These are phyloP conservation scores for Acanthamoeba lenticulata DNA, from an alignment of 208 protist species.

Conservation along the genomic window DNA sequence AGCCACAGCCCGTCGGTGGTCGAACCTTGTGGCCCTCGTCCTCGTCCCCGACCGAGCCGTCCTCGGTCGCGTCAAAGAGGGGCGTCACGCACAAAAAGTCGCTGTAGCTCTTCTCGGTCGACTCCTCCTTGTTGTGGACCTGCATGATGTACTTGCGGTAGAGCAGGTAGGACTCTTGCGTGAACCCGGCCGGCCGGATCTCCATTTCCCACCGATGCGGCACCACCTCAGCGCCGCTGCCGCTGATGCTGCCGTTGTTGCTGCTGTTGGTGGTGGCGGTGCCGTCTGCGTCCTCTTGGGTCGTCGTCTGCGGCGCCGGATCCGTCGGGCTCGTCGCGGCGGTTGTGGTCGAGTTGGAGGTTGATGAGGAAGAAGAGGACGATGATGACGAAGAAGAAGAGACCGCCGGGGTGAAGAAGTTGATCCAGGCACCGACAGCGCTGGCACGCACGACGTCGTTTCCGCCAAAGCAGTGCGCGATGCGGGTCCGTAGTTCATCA, in stretches of 20 bases:
- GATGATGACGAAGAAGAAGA: too few species aligned
- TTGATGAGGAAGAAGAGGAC: too few species aligned
- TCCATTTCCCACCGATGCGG: not conserved
- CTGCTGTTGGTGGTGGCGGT: too few species aligned
- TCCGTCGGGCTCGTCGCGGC: too few species aligned
- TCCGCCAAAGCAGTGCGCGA: not conserved
- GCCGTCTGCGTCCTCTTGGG: too few species aligned
- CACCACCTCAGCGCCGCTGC: not conserved
- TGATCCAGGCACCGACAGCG: not conserved
- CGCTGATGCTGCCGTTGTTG: too few species aligned
- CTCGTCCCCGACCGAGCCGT: too few species aligned
- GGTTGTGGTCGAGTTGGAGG: too few species aligned
- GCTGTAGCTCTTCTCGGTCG: slow-evolving; percentile 68
- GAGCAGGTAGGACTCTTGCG: not conserved
- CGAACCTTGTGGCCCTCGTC: too few species aligned
- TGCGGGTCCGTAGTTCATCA: not conserved
- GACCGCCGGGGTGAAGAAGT: not conserved
- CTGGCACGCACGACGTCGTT: not conserved
- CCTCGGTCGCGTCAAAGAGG: not conserved
- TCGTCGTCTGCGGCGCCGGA: too few species aligned
- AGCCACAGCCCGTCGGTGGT: slow-evolving; percentile 12
- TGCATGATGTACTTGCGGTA: slow-evolving; percentile 19
- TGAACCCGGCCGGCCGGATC: not conserved
- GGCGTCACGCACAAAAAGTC: slow-evolving; percentile 69
- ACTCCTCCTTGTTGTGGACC: not conserved